Evolutionary conservation across 345 rosid genomes (phyloP).

Genomic region (Murraya paniculata): DNA sequence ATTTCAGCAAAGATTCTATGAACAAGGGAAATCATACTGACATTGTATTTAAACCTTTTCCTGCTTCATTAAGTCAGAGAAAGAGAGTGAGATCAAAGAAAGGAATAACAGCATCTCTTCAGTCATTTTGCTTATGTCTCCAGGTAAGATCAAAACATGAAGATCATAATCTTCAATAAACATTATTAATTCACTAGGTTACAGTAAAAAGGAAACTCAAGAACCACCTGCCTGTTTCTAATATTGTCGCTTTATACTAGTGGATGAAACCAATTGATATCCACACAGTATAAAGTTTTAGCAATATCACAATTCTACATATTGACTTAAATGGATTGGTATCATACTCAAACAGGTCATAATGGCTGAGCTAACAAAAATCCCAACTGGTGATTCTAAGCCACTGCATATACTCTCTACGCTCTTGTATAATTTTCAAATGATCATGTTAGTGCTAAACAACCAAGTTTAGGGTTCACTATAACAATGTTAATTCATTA

Average conservation of each 20-base stretch:
- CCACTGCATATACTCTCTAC: not conserved
- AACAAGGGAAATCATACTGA: not conserved
- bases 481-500: not conserved
- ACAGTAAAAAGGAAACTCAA: not conserved
- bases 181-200: not conserved
- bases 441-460: not conserved
- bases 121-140: not conserved
- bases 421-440: not conserved
- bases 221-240: not conserved
- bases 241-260: not conserved
- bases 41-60: not conserved
- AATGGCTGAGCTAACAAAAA: not conserved
- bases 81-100: not conserved
- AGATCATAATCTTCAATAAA: not conserved
- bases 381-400: not conserved
- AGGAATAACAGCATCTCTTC: not conserved
- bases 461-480: not conserved
- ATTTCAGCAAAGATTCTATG: not conserved
- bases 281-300: not conserved
- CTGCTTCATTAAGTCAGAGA: not conserved
- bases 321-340: not conserved
- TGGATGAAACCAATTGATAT: not conserved
- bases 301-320: not conserved
- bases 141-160: not conserved
- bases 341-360: too few species aligned